These are phyloP conservation scores for Kazachstania africana DNA, from an alignment of 805 yeast genomes.

Conservation along the genomic window DNA sequence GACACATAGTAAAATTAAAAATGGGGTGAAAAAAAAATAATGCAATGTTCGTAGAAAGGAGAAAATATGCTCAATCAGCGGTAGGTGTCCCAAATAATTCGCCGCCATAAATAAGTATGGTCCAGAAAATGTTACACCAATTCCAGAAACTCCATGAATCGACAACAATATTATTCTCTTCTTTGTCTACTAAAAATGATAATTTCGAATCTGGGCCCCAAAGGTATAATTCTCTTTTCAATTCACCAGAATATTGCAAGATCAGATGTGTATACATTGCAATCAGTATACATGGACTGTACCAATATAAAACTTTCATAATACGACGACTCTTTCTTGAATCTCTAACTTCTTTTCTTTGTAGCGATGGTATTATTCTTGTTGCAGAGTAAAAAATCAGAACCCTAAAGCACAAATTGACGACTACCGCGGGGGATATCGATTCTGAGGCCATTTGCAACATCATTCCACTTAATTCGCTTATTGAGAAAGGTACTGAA, in stretches of 20 bases:
- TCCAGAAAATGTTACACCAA: constrained; percentile 82
- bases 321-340: constrained; percentile 21
- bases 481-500: constrained; percentile 23
- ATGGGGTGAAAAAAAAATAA: too few species aligned
- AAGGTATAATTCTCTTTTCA: constrained; percentile 48
- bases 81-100: constrained; percentile 66
- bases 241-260: constrained; percentile 74
- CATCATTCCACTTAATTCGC: constrained; percentile 22
- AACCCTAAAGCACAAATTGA: constrained; percentile 76
- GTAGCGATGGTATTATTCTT: constrained; percentile 76
- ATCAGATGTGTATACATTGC: constrained; percentile 92
- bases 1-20: too few species aligned
- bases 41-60: too few species aligned
- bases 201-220: constrained; percentile 34
- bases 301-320: constrained; percentile 62
- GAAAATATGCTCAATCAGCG: too few species aligned
- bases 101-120: constrained; percentile 65
- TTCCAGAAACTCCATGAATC: constrained; percentile 96
- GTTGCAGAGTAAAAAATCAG: constrained; percentile 87
- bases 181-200: constrained; percentile 14
- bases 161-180: constrained; percentile 22
- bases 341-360: constrained; percentile 22
- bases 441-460: constrained; percentile 42
- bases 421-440: constrained; percentile 66
- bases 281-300: constrained; percentile 86